Conservation (phyloP, 2,329 filamentous ascomycete species). For the Cladosporium sp. region DNA sequence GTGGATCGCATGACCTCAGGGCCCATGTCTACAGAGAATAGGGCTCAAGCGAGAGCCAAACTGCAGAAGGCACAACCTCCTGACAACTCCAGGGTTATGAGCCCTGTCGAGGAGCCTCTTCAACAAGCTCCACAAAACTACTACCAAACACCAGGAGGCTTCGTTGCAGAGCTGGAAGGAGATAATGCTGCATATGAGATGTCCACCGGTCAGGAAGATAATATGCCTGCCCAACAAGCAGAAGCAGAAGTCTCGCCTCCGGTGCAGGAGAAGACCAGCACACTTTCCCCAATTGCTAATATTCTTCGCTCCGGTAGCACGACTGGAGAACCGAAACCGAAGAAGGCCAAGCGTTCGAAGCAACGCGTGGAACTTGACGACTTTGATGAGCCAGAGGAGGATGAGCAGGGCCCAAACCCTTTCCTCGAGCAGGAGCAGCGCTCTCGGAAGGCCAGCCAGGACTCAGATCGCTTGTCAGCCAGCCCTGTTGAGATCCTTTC, state of each 20-base stretch:
- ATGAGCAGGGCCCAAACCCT: slow-evolving; percentile 25
- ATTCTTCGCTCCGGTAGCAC: slow-evolving; percentile 42
- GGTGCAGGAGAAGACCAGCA: slow-evolving; percentile 23
- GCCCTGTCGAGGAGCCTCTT: slow-evolving; percentile 4
- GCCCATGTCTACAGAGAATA: slow-evolving; percentile 12
- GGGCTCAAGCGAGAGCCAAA: slow-evolving; percentile 24
- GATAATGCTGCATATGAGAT: slow-evolving; percentile 40
- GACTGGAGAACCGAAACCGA: slow-evolving; percentile 47
- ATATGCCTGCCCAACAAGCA: slow-evolving; percentile 27
- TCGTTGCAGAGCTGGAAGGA: slow-evolving; percentile 41
- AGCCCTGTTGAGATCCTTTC: slow-evolving; percentile 68
- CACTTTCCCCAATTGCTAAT: slow-evolving; percentile 43
- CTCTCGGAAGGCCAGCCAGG: slow-evolving; percentile 24
- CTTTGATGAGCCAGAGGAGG: slow-evolving; percentile 58
- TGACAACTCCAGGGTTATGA: slow-evolving; percentile 17
- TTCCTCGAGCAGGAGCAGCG: slow-evolving; percentile 33
- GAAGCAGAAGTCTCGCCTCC: slow-evolving; percentile 17
- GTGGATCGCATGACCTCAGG: slow-evolving; percentile 13
- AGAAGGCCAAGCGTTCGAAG: slow-evolving; percentile 60
- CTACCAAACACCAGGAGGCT: slow-evolving; percentile 20
- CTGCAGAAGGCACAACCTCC: slow-evolving; percentile 27
- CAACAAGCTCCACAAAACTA: slow-evolving; percentile 10
- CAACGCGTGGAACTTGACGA: slow-evolving; percentile 68
- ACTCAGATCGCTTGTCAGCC: slow-evolving; percentile 59
- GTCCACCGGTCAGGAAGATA: slow-evolving; percentile 46